phyloP scores from a whole-genome alignment of 2,329 filamentous ascomycete genomes.

The Talaromyces albobiverticillius region DNA sequence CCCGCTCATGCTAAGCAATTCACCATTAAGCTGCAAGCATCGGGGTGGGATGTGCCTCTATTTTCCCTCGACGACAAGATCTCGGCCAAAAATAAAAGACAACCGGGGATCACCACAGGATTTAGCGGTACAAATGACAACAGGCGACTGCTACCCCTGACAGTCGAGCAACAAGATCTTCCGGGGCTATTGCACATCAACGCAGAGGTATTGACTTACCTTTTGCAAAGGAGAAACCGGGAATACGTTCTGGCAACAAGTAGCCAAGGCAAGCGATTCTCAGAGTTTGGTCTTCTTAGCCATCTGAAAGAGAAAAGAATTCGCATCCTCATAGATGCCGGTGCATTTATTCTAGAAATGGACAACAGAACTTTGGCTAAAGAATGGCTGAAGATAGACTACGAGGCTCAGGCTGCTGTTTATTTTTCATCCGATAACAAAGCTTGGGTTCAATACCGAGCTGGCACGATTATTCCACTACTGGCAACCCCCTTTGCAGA shows the following conservation, averaged over 20 bases:
- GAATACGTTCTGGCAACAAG: constrained; percentile 40
- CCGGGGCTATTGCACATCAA: constrained; percentile 57
- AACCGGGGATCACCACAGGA: constrained; percentile 53
- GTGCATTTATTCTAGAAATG: constrained; percentile 63
- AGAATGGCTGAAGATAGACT: constrained; percentile 51
- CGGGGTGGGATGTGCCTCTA: constrained; percentile 65
- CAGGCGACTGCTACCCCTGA: constrained; percentile 57
- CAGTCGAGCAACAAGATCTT: constrained; percentile 61
- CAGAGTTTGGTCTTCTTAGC: constrained; percentile 46
- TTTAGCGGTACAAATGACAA: constrained; percentile 73
- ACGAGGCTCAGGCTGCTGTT: constrained; percentile 48
- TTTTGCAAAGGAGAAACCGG: constrained; percentile 54
- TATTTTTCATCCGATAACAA: constrained; percentile 53
- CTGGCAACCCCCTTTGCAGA: constrained; percentile 54
- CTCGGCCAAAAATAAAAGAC: neutral
- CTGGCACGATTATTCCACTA: constrained; percentile 42
- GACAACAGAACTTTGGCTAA: constrained; percentile 51
- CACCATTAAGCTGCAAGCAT: constrained; percentile 59
- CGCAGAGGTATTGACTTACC: constrained; percentile 59
- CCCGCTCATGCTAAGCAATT: constrained; percentile 65
- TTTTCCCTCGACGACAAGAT: constrained; percentile 22
- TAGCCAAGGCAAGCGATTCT: constrained; percentile 34
- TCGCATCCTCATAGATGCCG: constrained; percentile 61
- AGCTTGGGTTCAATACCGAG: constrained; percentile 44
- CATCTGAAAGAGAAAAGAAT: constrained; percentile 40